phyloP scores from a whole-genome alignment of 306 rosid species.

The Albizia julibrissin region DNA sequence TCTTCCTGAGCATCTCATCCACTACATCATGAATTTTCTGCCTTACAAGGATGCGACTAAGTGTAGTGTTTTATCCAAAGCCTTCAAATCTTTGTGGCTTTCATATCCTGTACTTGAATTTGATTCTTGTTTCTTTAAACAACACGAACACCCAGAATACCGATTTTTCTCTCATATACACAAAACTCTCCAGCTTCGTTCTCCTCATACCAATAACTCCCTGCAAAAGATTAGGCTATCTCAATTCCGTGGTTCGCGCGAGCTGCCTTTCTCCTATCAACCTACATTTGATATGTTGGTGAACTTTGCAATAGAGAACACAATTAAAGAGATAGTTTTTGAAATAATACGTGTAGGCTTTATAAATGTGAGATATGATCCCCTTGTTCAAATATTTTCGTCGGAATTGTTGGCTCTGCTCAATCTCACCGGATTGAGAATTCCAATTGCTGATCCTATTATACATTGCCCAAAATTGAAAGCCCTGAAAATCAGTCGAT shows the following conservation, averaged over 20 bases:
- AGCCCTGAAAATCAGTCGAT: neutral
- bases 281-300: neutral
- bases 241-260: neutral
- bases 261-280: neutral
- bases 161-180: neutral
- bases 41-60: no score
- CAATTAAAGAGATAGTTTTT: neutral
- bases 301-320: neutral
- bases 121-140: neutral
- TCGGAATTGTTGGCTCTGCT: neutral
- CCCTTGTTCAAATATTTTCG: neutral
- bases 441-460: neutral
- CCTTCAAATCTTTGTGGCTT: no score
- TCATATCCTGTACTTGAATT: no score
- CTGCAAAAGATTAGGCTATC: neutral
- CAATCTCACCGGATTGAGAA: neutral
- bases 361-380: neutral
- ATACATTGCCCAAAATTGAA: neutral
- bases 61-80: no score
- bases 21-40: no score
- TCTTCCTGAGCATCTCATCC: no score
- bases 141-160: neutral
- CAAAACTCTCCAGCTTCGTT: neutral
- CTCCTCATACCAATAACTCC: neutral
- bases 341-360: neutral